Base-by-base conservation (phyloP, 768 basidiomycete species). In the Cyathus striatus region DNA sequence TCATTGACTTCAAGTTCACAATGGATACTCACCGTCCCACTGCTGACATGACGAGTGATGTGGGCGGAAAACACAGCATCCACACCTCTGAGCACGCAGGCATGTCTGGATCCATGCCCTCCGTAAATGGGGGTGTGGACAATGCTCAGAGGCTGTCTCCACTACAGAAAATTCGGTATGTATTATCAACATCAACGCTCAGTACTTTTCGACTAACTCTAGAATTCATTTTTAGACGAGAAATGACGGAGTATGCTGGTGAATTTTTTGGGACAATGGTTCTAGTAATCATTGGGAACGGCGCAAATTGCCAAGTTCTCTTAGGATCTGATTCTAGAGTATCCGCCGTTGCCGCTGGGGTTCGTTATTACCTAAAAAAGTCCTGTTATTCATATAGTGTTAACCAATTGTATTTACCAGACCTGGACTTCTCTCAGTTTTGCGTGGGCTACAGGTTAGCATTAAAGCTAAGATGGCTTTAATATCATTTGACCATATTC, bases 261-360 rank as follows among this genome's bases (percentile, higher is more conserved):
- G 79, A 81, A 56, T 79, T 80, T 48, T 54, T 79, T 38, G 79
- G 78, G 13, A 66, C 68, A 13, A 69, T 70, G 59, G 63, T 79
- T 22, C 65, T 81, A 10, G 57, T 76, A 36, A 69, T 78, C 42
- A 70, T 81, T 44, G 79, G 79, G 17, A 60, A 62, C 23, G 78
- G 75, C 34, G 68, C 68, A 20, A 63, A 74, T 42, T 77, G 75
- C 47, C 79, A 80, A 54, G 67, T 67, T 10, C 62, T 66, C 27
- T 62, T 81, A 6, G 73, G 75, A 6, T 53, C 55, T 6, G 63
- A 62, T 40, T 18, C 68, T 1, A 50, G 47, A 1, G 75, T 81
- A 6, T 51, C 72, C 7, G 47, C 67, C 3, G 54, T 54, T 3
- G 68, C 65, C 9, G 75, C 67, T 55, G 81, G 80, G 41, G 80